Percentiles rank a stretch among this genome's conserved stretches.
Conservation (phyloP, 176 grass and related monocot species). For the Poa pratensis region DNA sequence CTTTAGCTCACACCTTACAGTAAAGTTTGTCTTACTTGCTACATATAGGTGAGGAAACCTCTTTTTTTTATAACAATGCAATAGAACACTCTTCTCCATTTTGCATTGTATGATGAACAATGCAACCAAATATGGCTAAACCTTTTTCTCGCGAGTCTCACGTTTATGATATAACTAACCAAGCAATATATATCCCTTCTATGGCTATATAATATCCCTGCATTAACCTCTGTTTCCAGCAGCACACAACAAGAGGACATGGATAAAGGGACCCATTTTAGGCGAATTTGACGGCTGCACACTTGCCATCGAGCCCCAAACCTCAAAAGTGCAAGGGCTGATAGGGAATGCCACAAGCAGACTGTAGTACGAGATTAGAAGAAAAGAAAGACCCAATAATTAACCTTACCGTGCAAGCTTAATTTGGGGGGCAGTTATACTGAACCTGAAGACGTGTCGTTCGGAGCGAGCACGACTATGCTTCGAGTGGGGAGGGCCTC, state of each 20-base stretch:
- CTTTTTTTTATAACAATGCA: accelerated
- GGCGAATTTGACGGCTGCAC: conserved; percentile 26
- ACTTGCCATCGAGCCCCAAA: conserved; percentile 40
- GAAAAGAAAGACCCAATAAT: background rate
- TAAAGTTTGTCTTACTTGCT: background rate
- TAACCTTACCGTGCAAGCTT: conserved; percentile 32
- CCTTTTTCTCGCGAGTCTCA: too few relatives aligned
- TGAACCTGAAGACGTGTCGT: conserved; percentile 5
- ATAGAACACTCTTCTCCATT: background rate
- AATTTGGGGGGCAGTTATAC: background rate
- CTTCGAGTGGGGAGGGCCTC: background rate
- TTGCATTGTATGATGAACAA: background rate
- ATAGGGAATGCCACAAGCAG: background rate
- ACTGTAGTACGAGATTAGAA: background rate
- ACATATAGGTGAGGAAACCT: background rate
- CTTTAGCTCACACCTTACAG: conserved; percentile 17
- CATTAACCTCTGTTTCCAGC: background rate
- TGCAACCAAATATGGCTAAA: background rate
- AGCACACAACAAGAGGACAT: background rate
- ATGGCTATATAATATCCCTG: background rate
- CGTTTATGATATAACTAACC: background rate
- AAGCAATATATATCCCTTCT: background rate
- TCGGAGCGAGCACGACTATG: background rate
- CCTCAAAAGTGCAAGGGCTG: conserved; percentile 27
- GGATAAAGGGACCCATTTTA: conserved; percentile 26